Percentiles rank a stretch among this genome's conserved stretches.
Conservation (phyloP, 2,329 filamentous ascomycete species). For the Apiospora rasikravindrae region DNA sequence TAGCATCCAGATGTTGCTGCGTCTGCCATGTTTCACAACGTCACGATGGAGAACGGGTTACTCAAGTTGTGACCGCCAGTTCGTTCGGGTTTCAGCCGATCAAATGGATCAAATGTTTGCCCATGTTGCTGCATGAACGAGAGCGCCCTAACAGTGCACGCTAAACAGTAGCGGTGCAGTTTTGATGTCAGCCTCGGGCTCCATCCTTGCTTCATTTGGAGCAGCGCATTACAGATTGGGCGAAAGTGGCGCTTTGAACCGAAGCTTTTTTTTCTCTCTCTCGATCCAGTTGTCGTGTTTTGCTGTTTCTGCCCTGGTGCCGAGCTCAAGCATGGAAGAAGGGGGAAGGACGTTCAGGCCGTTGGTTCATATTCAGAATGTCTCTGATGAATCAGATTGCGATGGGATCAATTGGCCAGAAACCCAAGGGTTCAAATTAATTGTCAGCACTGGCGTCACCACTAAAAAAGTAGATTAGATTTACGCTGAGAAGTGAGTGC, state of each 20-base stretch:
- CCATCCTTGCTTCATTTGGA: slow-evolving; percentile 5
- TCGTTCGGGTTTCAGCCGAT: background rate
- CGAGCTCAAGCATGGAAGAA: background rate
- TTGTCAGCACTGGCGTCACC: background rate
- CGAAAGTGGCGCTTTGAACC: background rate
- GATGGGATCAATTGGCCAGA: background rate
- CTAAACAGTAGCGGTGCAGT: slow-evolving; percentile 2
- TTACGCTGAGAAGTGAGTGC: background rate
- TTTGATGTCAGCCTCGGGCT: slow-evolving; percentile 13
- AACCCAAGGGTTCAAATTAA: background rate
- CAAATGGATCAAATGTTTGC: background rate
- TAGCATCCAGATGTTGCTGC: background rate
- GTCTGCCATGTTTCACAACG: background rate
- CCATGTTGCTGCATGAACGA: background rate
- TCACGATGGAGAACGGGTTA: background rate
- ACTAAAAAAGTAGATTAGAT: background rate
- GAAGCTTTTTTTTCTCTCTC: slow-evolving; percentile 13
- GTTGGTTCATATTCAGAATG: too few species aligned
- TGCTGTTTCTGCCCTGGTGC: too few species aligned
- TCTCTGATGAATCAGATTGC: background rate
- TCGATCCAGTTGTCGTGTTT: background rate
- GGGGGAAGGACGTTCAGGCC: background rate
- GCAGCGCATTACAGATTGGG: background rate
- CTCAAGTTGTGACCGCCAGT: background rate
- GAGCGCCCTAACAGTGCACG: background rate